Evolutionary conservation across 805 yeast species (phyloP).

Genomic region (Saccharomycopsis oosterbeekiorum): DNA sequence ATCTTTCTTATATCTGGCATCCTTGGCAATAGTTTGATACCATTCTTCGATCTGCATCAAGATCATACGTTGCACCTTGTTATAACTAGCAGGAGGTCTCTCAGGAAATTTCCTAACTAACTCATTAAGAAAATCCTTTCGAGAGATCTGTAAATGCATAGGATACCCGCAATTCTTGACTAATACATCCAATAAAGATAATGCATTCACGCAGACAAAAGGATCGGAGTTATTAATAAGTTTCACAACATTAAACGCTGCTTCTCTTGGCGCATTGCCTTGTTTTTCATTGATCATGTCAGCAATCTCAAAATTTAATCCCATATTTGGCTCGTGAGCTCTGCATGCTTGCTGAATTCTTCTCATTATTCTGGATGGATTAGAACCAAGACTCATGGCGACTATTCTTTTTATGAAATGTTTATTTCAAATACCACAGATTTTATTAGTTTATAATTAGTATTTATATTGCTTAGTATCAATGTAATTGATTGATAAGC

Average conservation of each 20-base stretch:
- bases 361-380: conserved; percentile 21
- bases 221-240: conserved; percentile 75
- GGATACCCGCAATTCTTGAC: conserved; percentile 99
- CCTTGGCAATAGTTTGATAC: conserved; percentile 89
- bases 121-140: conserved; percentile 91
- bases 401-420: neutral
- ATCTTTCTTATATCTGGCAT: conserved; percentile 84
- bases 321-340: conserved; percentile 76
- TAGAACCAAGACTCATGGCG: neutral
- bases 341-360: conserved; percentile 70
- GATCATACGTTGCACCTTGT: conserved; percentile 74
- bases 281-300: conserved; percentile 89
- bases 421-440: neutral
- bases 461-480: no score
- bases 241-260: conserved; percentile 77
- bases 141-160: conserved; percentile 84
- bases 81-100: conserved; percentile 78
- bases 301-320: conserved; percentile 83
- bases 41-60: conserved; percentile 93
- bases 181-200: conserved; percentile 73
- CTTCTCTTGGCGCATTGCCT: conserved; percentile 85
- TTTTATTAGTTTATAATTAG: neutral
- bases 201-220: conserved; percentile 74
- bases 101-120: conserved; percentile 91
- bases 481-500: no score